Percentiles rank a stretch among this genome's conserved stretches.
phyloP scores from a whole-genome alignment of 176 grass and related monocot genomes.

The Zea luxurians region DNA sequence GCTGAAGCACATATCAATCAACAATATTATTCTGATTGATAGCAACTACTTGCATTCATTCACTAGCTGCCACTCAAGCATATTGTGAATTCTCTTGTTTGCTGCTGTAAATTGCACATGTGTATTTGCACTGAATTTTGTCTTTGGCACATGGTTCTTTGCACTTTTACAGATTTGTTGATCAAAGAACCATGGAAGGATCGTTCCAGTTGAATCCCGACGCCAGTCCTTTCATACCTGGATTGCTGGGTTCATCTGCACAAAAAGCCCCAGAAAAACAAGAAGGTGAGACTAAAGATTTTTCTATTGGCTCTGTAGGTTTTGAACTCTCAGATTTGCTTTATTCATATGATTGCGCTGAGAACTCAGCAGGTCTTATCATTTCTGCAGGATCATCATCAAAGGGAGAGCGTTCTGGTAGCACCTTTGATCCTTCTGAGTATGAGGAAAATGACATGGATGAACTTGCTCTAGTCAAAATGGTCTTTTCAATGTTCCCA shows the following conservation, averaged over 20 bases:
- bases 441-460: slow-evolving; percentile 41
- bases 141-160: background rate
- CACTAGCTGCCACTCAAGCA: background rate
- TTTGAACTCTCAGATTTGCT: slow-evolving; percentile 10
- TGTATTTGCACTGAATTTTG: background rate
- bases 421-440: background rate
- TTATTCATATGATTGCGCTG: background rate
- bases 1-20: background rate
- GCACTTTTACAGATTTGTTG: slow-evolving; percentile 4
- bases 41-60: background rate
- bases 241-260: slow-evolving; percentile 13
- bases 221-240: slow-evolving; percentile 39
- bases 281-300: slow-evolving; percentile 25
- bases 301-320: background rate
- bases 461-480: slow-evolving; percentile 25
- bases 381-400: slow-evolving; percentile 34
- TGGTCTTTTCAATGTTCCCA: slow-evolving; percentile 29
- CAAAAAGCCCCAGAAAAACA: slow-evolving; percentile 16
- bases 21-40: background rate
- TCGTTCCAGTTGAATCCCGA: slow-evolving; percentile 36
- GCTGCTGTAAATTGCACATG: background rate
- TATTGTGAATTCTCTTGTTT: background rate
- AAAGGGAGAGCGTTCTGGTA: slow-evolving; percentile 7
- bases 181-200: slow-evolving; percentile 28
- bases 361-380: background rate